Evolutionary conservation across 129 eudicot species (phyloP).

Genomic region (Tagetes erecta): DNA sequence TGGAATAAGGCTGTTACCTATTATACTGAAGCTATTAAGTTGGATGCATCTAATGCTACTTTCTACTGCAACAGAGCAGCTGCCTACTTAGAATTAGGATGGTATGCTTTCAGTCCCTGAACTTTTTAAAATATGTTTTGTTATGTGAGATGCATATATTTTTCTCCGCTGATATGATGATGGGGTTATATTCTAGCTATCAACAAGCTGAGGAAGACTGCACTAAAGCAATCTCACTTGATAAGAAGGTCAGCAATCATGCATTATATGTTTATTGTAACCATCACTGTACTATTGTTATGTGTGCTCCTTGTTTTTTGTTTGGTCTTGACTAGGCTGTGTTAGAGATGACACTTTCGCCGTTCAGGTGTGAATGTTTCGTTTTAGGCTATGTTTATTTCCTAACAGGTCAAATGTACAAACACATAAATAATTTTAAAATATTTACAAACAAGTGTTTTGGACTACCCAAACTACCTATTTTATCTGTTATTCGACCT

Average conservation of each 20-base stretch:
- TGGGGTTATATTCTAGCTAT: conserved; percentile 47
- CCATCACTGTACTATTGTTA: background rate
- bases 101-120: conserved; percentile 34
- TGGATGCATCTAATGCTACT: conserved; percentile 71
- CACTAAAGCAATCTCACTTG: conserved; percentile 74
- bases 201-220: conserved; percentile 93
- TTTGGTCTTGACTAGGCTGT: conserved; percentile 10
- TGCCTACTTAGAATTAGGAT: conserved; percentile 82
- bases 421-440: background rate
- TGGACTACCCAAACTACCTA: background rate
- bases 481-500: background rate
- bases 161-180: conserved; percentile 11
- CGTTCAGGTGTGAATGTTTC: background rate
- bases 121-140: background rate
- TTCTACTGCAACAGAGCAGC: conserved; percentile 84
- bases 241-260: conserved; percentile 68
- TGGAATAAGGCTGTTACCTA: conserved; percentile 78
- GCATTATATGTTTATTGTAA: conserved; percentile 17
- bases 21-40: conserved; percentile 80
- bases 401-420: conserved; percentile 3
- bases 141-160: background rate
- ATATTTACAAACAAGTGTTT: background rate
- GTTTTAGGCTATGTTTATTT: background rate
- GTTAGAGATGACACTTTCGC: conserved; percentile 13
- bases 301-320: background rate